Percentiles rank a stretch among this genome's conserved stretches.
Conservation (phyloP, 805 yeast species). For the Sugiyamaella floridensis region DNA sequence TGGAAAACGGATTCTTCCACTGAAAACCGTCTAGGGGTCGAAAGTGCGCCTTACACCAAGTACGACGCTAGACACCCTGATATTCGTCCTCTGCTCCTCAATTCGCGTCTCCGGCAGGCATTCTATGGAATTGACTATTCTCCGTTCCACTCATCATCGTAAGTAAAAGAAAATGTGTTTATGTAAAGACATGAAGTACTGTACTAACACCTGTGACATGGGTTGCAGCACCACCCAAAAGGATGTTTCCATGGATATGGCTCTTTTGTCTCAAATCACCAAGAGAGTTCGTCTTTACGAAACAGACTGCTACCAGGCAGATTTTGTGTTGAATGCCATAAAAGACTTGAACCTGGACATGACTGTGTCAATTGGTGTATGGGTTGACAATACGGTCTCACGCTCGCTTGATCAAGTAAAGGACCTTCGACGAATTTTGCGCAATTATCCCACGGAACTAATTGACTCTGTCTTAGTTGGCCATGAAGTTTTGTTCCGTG, state of each 20-base stretch:
- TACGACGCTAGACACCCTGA: slow-evolving; percentile 23
- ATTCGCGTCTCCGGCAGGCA: slow-evolving; percentile 29
- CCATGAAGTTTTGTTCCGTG: slow-evolving; percentile 53
- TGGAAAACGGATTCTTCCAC: not conserved
- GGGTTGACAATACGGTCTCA: slow-evolving; percentile 46
- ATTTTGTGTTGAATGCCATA: slow-evolving; percentile 47
- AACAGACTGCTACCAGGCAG: slow-evolving; percentile 54
- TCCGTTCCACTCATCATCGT: slow-evolving; percentile 46
- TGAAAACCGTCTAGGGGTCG: not conserved
- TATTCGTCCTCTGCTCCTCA: slow-evolving; percentile 34
- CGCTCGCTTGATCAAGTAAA: slow-evolving; percentile 42
- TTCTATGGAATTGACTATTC: slow-evolving; percentile 58
- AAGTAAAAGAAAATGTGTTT: slow-evolving; percentile 10
- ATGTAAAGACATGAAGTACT: too few relatives aligned
- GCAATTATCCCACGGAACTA: slow-evolving; percentile 37
- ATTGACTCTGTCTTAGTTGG: slow-evolving; percentile 54
- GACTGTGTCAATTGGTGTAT: slow-evolving; percentile 55
- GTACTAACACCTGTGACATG: slow-evolving; percentile 31
- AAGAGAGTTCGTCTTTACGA: slow-evolving; percentile 52
- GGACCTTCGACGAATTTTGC: slow-evolving; percentile 38
- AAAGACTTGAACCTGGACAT: slow-evolving; percentile 43
- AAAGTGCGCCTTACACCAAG: not conserved
- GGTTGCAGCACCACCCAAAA: slow-evolving; percentile 43
- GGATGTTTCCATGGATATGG: slow-evolving; percentile 51
- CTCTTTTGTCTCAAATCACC: slow-evolving; percentile 51